Percentiles rank a stretch among this genome's conserved stretches.
Conservation (phyloP, 306 rosid genomes). For the Styphnolobium japonicum region DNA sequence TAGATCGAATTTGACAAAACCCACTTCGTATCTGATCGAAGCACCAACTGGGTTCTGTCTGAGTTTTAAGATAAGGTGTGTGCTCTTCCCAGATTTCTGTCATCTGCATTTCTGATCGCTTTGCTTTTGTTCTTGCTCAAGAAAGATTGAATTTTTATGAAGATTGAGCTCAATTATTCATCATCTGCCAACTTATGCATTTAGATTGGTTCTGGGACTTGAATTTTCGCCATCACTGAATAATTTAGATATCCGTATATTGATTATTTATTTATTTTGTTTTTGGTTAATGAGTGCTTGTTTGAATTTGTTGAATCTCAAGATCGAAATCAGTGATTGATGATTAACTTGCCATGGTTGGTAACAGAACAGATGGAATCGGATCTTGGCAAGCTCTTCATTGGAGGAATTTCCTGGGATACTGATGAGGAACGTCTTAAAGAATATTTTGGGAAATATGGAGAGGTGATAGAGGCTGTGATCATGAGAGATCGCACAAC, state of each 20-base stretch:
- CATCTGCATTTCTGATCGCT: slow-evolving; percentile 49
- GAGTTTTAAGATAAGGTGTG: slow-evolving; percentile 52
- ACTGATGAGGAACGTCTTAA: slow-evolving; percentile 92
- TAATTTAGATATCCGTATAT: neutral
- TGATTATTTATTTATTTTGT: neutral
- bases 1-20: slow-evolving; percentile 52
- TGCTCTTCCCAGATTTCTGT: slow-evolving; percentile 27
- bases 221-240: slow-evolving; percentile 22
- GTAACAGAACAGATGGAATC: slow-evolving; percentile 72
- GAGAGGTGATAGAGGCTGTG: slow-evolving; percentile 91
- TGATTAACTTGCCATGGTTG: slow-evolving; percentile 38
- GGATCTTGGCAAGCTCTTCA: slow-evolving; percentile 97
- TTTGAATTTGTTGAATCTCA: slow-evolving; percentile 23
- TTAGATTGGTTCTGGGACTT: slow-evolving; percentile 26
- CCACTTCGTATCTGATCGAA: slow-evolving; percentile 46
- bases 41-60: slow-evolving; percentile 58
- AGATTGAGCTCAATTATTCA: slow-evolving; percentile 16
- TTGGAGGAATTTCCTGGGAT: slow-evolving; percentile 99
- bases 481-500: slow-evolving; percentile 97
- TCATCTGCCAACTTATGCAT: slow-evolving; percentile 2
- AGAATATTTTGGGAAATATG: slow-evolving; percentile 75
- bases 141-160: slow-evolving; percentile 25
- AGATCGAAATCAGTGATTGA: slow-evolving; percentile 17
- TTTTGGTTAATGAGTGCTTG: slow-evolving; percentile 5
- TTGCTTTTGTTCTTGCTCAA: slow-evolving; percentile 8